Base-by-base conservation (phyloP, 345 rosid genomes). In the Gossypium stocksii region DNA sequence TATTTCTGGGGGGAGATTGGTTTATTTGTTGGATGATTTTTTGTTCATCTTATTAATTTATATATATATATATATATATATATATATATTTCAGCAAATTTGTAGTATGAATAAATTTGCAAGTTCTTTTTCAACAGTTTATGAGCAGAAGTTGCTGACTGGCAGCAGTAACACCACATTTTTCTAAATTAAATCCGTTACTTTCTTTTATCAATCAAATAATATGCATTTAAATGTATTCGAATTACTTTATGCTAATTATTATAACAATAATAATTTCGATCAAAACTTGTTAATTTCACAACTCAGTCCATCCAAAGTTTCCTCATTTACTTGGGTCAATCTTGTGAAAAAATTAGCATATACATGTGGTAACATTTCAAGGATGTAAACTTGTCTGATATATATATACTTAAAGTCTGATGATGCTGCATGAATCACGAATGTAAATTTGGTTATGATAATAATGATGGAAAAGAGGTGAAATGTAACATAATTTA, bases 1-100 rank as follows among this genome's bases (percentile, higher is more conserved):
- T 67, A 56, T 9, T 68, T 68, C 23, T 29, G 67, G 43, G 70
- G 80, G 81, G 69, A 79, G 81, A 86, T 83, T 86, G 85, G 85
- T 86, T 86, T 60, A 83, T 84, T 86, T 78, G 75, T 79, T 77
- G 75, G 53, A 64, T 59, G 73, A n/a, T 34, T 34, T 10, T 34
- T 27, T 77, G 79, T 62, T 27, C 38, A 44, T 70, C 8, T 65
- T 53, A 20, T 41, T n/a, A 45, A 45, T 70, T 58, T 22, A n/a
- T 3, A 1, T 57, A 34, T 34, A 34, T 34, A 34, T 34, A 34
- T 44, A 17, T 67, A n/a, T n/a, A n/a, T 3, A 1, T 57, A 34
- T 34, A 34, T 34, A 34, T 34, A 34, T 44, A 17, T 67, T 10
- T 2, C 12, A 38, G 52, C 23, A 53, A 76, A 51, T 23, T 66